phyloP scores from a whole-genome alignment of 2,329 filamentous ascomycete species.

The Stachybotrys chlorohalonatus region DNA sequence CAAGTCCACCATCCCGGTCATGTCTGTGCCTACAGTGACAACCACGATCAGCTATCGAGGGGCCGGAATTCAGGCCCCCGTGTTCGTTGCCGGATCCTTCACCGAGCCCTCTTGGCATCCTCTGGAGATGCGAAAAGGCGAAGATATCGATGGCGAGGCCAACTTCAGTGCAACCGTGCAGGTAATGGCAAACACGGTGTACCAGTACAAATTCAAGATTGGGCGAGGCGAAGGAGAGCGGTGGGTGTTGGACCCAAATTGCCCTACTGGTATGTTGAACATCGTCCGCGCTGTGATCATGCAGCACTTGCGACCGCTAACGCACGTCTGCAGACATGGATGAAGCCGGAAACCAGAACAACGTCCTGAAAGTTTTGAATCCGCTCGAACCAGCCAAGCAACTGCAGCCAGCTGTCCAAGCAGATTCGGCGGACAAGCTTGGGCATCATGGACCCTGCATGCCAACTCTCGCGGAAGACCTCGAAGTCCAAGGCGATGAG shows the following conservation, averaged over 20 bases:
- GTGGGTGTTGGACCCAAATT: constrained; percentile 59
- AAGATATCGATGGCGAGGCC: constrained; percentile 42
- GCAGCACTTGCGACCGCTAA: not conserved
- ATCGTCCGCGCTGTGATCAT: not conserved
- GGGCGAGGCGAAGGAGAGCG: constrained; percentile 56
- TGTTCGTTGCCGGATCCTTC: constrained; percentile 64
- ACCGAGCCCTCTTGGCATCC: constrained; percentile 58
- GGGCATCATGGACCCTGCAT: not conserved
- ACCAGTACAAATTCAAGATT: constrained; percentile 69
- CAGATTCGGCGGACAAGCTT: not conserved
- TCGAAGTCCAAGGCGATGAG: not conserved
- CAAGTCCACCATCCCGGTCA: not conserved
- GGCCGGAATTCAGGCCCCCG: constrained; percentile 52
- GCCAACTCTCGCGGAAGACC: not conserved
- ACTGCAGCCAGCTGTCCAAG: not conserved
- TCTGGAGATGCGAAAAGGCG: constrained; percentile 52
- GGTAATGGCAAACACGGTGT: constrained; percentile 45
- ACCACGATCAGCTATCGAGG: constrained; percentile 54
- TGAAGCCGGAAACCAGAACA: constrained; percentile 38
- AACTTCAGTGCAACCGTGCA: constrained; percentile 49
- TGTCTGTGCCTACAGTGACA: constrained; percentile 17
- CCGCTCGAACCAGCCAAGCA: not conserved
- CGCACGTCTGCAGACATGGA: constrained; percentile 24
- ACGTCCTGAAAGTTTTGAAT: constrained; percentile 23
- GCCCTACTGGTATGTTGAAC: constrained; percentile 43